phyloP scores from a whole-genome alignment of 495 filamentous ascomycete species.

The Xylaria scruposa region DNA sequence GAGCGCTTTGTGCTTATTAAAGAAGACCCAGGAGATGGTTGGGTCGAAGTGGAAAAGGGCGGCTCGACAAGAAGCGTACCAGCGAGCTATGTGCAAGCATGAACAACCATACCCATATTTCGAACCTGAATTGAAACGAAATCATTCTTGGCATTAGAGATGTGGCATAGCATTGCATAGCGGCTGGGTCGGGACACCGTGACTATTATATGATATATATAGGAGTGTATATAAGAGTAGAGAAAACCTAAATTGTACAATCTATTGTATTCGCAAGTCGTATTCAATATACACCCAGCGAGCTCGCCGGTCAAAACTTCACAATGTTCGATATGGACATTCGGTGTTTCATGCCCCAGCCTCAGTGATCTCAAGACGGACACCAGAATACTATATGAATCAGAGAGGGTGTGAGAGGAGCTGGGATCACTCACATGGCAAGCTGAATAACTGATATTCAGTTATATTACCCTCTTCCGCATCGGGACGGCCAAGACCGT shows the following conservation, averaged over 20 bases:
- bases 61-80: constrained; percentile 93
- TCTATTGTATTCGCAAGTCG: not conserved
- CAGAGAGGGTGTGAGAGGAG: not conserved
- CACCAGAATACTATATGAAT: not conserved
- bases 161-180: constrained; percentile 27
- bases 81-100: constrained; percentile 83
- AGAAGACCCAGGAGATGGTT: constrained; percentile 88
- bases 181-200: not conserved
- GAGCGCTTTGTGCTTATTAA: constrained; percentile 89
- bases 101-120: not conserved
- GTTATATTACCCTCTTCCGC: not conserved
- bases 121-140: not conserved
- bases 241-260: constrained; percentile 12
- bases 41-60: constrained; percentile 93
- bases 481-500: constrained; percentile 11
- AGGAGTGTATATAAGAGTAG: constrained; percentile 1
- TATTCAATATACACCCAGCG: not conserved
- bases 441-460: not conserved
- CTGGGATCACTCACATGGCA: not conserved
- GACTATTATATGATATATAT: constrained; percentile 17
- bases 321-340: not conserved
- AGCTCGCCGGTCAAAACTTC: not conserved
- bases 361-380: not conserved
- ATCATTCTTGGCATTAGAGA: constrained; percentile 4
- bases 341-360: not conserved